Evolutionary conservation across 2,329 filamentous ascomycete species (phyloP).

Genomic region (Colletotrichum noveboracense): DNA sequence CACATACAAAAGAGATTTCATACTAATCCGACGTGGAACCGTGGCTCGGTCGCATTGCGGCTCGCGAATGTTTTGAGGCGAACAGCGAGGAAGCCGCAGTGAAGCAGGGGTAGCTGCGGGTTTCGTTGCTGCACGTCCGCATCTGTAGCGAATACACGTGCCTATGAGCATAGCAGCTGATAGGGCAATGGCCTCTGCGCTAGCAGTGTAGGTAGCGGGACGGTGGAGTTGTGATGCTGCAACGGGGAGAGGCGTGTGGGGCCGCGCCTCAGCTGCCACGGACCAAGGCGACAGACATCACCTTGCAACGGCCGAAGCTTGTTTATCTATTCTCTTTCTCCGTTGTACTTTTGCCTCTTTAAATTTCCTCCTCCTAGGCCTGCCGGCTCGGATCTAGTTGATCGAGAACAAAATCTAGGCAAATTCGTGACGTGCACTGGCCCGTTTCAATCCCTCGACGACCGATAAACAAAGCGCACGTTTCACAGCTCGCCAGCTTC

Average conservation of each 20-base stretch:
- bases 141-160: slow-evolving; percentile 23
- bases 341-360: not conserved
- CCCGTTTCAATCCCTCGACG: not conserved
- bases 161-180: slow-evolving; percentile 14
- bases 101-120: not conserved
- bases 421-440: not conserved
- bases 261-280: slow-evolving; percentile 2
- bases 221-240: slow-evolving; percentile 1
- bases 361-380: not conserved
- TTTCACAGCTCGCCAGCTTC: not conserved
- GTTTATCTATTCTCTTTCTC: not conserved
- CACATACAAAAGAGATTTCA: not conserved
- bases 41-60: not conserved
- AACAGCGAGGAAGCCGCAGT: not conserved
- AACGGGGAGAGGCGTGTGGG: not conserved
- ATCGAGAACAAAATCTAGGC: not conserved
- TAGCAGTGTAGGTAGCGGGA: not conserved
- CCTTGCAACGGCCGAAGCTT: slow-evolving; percentile 9
- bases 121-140: not conserved
- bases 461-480: not conserved
- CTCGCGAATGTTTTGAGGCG: not conserved
- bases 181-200: slow-evolving; percentile 22
- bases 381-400: not conserved
- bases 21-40: too few species aligned
- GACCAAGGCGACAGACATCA: not conserved